phyloP scores from a whole-genome alignment of 2,329 filamentous ascomycete species.

The Chaetomium strumarium region DNA sequence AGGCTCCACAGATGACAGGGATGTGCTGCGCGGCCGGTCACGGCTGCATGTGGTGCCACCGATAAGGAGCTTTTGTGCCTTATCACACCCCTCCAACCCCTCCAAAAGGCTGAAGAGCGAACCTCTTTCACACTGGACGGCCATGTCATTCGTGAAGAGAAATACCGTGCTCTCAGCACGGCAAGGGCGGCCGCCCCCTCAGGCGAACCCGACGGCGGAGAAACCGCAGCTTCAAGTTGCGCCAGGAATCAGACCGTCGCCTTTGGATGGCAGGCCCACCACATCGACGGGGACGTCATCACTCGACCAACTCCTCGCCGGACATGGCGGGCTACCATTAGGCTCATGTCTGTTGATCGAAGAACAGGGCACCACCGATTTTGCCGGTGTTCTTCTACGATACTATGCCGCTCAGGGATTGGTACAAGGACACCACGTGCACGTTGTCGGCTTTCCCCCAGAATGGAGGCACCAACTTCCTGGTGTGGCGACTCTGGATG shows the following conservation, averaged over 20 bases:
- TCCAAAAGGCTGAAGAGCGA: constrained; percentile 5
- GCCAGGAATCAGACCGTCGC: constrained; percentile 68
- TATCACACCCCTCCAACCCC: constrained; percentile 18
- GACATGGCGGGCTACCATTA: constrained; percentile 77
- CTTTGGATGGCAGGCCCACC: constrained; percentile 77
- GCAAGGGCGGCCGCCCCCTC: constrained; percentile 28
- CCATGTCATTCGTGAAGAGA: constrained; percentile 55
- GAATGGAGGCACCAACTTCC: constrained; percentile 80
- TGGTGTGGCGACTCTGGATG: constrained; percentile 51
- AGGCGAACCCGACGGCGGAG: constrained; percentile 17
- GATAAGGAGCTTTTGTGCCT: constrained; percentile 14
- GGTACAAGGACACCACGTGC: constrained; percentile 82
- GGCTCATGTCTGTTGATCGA: constrained; percentile 77
- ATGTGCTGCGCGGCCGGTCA: neutral
- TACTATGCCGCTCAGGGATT: constrained; percentile 94
- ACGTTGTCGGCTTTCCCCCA: constrained; percentile 74
- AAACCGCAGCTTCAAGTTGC: constrained; percentile 37
- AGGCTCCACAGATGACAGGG: neutral
- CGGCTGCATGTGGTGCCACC: neutral
- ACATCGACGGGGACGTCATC: constrained; percentile 89
- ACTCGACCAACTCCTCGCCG: constrained; percentile 76
- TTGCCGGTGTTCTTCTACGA: constrained; percentile 72
- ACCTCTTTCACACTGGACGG: neutral
- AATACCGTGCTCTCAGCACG: constrained; percentile 46
- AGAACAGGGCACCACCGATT: constrained; percentile 91